phyloP scores from a whole-genome alignment of 169 alveolate species.

The Cytauxzoon felis region DNA sequence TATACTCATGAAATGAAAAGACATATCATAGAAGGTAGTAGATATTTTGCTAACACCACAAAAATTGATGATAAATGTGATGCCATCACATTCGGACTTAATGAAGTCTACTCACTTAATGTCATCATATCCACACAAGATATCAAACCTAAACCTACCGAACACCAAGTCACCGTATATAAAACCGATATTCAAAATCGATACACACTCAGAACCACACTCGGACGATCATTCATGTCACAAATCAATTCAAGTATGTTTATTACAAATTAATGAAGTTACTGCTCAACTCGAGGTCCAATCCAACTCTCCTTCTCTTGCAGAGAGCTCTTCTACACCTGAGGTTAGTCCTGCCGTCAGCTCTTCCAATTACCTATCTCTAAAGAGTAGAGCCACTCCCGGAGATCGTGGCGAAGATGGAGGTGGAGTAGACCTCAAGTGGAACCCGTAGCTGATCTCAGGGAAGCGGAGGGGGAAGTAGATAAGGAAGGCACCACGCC shows the following conservation, averaged over 20 bases:
- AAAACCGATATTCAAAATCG: conserved; percentile 91
- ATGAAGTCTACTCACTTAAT: conserved; percentile 91
- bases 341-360: too few relatives aligned
- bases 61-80: conserved; percentile 89
- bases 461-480: too few relatives aligned
- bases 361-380: too few relatives aligned
- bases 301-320: too few relatives aligned
- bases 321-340: too few relatives aligned
- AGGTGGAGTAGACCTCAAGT: too few relatives aligned
- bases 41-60: conserved; percentile 73
- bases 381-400: too few relatives aligned
- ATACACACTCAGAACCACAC: conserved; percentile 89
- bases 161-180: conserved; percentile 86
- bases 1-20: conserved; percentile 90
- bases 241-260: conserved; percentile 82
- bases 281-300: too few relatives aligned
- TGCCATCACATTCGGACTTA: conserved; percentile 87
- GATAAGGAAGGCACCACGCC: too few relatives aligned
- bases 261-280: background rate
- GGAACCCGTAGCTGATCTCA: too few relatives aligned
- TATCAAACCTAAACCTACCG: conserved; percentile 89
- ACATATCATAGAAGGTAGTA: conserved; percentile 92
- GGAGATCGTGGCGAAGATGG: too few relatives aligned
- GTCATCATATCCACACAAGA: conserved; percentile 91
- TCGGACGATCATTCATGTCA: conserved; percentile 90